Conservation (phyloP, 73 alveolate genomes). For the Paramecium bursaria region DNA sequence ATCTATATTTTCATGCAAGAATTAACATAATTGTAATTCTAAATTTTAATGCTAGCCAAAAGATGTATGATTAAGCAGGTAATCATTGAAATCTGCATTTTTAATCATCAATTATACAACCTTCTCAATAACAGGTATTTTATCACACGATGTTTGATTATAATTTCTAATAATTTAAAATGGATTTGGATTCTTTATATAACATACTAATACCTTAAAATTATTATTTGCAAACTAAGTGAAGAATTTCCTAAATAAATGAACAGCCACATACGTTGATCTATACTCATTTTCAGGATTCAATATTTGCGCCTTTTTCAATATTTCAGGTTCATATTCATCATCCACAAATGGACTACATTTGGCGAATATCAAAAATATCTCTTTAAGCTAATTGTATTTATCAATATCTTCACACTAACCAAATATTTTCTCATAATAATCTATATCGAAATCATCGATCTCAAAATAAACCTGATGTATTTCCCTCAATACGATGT, state of each 20-base stretch:
- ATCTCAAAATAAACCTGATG: not conserved
- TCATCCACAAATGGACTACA: constrained; percentile 28
- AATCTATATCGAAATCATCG: not conserved
- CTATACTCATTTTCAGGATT: constrained; percentile 21
- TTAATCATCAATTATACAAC: constrained; percentile 36
- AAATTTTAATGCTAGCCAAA: not conserved
- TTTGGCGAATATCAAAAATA: constrained; percentile 24
- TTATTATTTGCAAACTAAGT: constrained; percentile 33
- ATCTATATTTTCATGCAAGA: constrained; percentile 13
- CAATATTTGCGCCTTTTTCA: constrained; percentile 9
- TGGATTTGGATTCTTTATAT: constrained; percentile 35
- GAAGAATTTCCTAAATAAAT: constrained; percentile 38
- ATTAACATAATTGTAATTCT: not conserved
- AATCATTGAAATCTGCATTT: constrained; percentile 8
- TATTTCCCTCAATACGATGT: constrained; percentile 6
- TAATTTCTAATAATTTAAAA: constrained; percentile 27
- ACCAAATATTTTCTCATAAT: constrained; percentile 11
- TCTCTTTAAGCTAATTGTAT: constrained; percentile 7
- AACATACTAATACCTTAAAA: constrained; percentile 8
- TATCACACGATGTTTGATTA: not conserved
- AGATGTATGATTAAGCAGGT: constrained; percentile 27
- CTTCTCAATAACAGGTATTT: constrained; percentile 11
- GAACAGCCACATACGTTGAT: constrained; percentile 43
- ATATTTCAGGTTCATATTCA: not conserved
- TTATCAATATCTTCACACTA: not conserved